These are phyloP conservation scores for Dendrocalamus latiflorus DNA, from an alignment of 202 grass and related monocot genomes.

Conservation along the genomic window DNA sequence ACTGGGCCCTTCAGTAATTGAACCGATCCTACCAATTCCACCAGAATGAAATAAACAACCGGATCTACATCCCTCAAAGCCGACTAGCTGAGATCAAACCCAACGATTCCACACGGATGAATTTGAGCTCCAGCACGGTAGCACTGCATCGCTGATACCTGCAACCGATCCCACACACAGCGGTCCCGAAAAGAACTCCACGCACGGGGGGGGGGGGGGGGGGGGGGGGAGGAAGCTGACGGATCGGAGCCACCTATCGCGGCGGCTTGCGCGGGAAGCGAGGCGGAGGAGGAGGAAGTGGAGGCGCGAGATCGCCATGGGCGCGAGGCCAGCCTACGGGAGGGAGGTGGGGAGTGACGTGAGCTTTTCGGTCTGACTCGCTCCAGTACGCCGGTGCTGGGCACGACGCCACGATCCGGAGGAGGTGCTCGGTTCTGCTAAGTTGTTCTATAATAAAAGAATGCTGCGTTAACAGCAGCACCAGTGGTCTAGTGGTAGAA, in stretches of 20 bases:
- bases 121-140: background rate
- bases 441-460: too few relatives aligned
- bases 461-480: too few relatives aligned
- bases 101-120: background rate
- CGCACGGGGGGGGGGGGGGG: background rate
- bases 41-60: background rate
- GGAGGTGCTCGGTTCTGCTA: background rate
- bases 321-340: background rate
- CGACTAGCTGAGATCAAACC: background rate
- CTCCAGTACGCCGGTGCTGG: background rate
- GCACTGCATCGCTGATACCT: background rate
- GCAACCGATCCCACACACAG: background rate
- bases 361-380: background rate
- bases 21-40: background rate
- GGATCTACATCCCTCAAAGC: background rate
- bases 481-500: constrained; percentile 99
- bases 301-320: constrained; percentile 44
- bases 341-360: background rate
- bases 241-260: constrained; percentile 22
- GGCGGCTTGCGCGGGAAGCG: constrained; percentile 9
- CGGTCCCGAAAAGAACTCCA: background rate
- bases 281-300: background rate
- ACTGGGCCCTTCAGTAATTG: background rate
- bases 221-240: constrained; percentile 42
- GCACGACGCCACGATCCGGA: too few relatives aligned